phyloP scores from a whole-genome alignment of 306 rosid species.

The Cicer pinnatifidum region DNA sequence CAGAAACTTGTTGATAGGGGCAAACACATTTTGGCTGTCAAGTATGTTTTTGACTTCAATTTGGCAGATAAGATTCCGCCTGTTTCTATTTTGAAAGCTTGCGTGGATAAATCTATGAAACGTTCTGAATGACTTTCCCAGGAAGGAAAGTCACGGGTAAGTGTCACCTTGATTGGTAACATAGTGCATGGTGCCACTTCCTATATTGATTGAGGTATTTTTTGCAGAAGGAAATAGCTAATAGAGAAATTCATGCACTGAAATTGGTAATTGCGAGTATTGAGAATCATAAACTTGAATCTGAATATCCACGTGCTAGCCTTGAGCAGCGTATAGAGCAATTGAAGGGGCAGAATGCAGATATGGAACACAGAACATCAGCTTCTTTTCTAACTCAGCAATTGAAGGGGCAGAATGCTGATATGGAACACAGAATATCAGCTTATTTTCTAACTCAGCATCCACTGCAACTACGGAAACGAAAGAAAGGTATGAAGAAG shows the following conservation, averaged over 20 bases:
- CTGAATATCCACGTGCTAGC: slow-evolving; percentile 61
- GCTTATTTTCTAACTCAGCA: slow-evolving; percentile 51
- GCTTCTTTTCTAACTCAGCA: slow-evolving; percentile 51
- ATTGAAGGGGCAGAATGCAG: slow-evolving; percentile 58
- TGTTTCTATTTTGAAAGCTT: slow-evolving; percentile 66
- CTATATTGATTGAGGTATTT: slow-evolving; percentile 42
- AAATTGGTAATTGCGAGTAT: slow-evolving; percentile 63
- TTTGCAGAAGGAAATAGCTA: slow-evolving; percentile 63
- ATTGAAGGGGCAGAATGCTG: slow-evolving; percentile 59
- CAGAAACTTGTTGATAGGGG: slow-evolving; percentile 62
- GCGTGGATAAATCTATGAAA: slow-evolving; percentile 60
- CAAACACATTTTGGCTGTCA: slow-evolving; percentile 68
- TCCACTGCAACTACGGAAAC: slow-evolving; percentile 41
- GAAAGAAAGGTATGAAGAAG: slow-evolving; percentile 38
- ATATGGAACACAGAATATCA: slow-evolving; percentile 48
- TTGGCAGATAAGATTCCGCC: slow-evolving; percentile 74
- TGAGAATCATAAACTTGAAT: slow-evolving; percentile 66
- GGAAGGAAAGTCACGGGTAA: slow-evolving; percentile 71
- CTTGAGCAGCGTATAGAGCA: slow-evolving; percentile 64
- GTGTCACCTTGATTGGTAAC: slow-evolving; percentile 40
- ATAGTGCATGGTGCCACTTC: slow-evolving; percentile 23
- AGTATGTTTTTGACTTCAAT: slow-evolving; percentile 67
- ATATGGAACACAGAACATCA: slow-evolving; percentile 48
- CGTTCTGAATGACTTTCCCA: slow-evolving; percentile 52
- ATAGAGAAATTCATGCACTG: slow-evolving; percentile 69